Evolutionary conservation across 2,329 filamentous ascomycete species (phyloP).

Genomic region (Lithohypha guttulata): DNA sequence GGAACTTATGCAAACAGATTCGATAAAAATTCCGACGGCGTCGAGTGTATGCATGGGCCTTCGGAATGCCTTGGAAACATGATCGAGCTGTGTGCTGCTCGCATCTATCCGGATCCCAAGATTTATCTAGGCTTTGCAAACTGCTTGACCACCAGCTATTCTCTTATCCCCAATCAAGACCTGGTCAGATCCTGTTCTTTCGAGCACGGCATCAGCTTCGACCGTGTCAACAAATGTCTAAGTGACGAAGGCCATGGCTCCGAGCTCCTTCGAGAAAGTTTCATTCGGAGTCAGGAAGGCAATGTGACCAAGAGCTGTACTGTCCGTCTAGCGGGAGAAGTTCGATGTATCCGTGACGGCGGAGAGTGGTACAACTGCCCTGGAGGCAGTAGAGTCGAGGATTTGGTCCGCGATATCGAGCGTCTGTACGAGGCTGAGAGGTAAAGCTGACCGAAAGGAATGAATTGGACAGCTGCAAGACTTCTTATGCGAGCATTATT

Average conservation of each 20-base stretch:
- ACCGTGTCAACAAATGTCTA: constrained; percentile 69
- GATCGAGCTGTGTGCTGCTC: constrained; percentile 78
- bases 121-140: constrained; percentile 86
- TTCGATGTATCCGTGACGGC: constrained; percentile 69
- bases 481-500: too few relatives aligned
- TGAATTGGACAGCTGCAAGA: too few relatives aligned
- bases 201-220: constrained; percentile 80
- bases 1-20: constrained; percentile 33
- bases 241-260: constrained; percentile 45
- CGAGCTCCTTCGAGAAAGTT: constrained; percentile 34
- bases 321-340: constrained; percentile 63
- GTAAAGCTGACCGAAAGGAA: too few relatives aligned
- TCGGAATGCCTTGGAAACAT: constrained; percentile 90
- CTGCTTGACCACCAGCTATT: constrained; percentile 70
- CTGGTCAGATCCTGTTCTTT: constrained; percentile 79
- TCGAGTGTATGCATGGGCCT: constrained; percentile 81
- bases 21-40: constrained; percentile 64
- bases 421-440: constrained; percentile 44
- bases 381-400: constrained; percentile 34
- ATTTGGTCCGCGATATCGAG: constrained; percentile 68
- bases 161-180: constrained; percentile 63
- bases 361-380: constrained; percentile 43
- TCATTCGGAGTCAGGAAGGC: constrained; percentile 45
- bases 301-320: constrained; percentile 66
- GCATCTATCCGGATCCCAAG: constrained; percentile 51